These are phyloP conservation scores for Lavandula angustifolia DNA, from an alignment of 257 asterid genomes.

Conservation along the genomic window DNA sequence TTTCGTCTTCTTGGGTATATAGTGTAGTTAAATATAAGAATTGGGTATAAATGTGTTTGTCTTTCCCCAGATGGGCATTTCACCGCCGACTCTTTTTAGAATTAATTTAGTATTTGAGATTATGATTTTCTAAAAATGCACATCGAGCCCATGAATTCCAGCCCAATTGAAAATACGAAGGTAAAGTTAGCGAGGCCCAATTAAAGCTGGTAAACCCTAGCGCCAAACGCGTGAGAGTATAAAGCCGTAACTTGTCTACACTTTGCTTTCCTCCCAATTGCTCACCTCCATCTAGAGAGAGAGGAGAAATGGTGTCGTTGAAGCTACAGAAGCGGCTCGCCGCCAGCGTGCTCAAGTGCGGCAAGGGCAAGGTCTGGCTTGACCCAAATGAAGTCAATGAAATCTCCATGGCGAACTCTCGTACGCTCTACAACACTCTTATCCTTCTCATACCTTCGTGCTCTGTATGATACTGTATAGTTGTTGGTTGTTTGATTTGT, in stretches of 20 bases:
- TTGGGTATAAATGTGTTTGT: too few species aligned
- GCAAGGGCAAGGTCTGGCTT: slow-evolving; percentile 54
- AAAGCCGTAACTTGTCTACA: neutral
- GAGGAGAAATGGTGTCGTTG: slow-evolving; percentile 42
- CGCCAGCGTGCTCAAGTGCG: slow-evolving; percentile 54
- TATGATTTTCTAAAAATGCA: too few species aligned
- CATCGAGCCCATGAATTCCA: too few species aligned
- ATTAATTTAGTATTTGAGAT: too few species aligned
- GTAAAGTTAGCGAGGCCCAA: neutral
- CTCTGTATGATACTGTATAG: neutral
- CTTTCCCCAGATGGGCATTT: too few species aligned
- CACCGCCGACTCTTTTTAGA: too few species aligned
- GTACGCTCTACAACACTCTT: slow-evolving; percentile 28
- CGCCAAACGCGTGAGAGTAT: slow-evolving; percentile 20
- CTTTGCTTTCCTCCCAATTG: neutral
- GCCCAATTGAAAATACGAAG: too few species aligned
- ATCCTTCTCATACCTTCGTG: neutral
- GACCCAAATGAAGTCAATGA: slow-evolving; percentile 52
- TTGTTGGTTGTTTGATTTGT: neutral
- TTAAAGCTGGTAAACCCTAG: slow-evolving; percentile 32
- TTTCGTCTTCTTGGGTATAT: too few species aligned
- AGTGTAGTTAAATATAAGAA: too few species aligned
- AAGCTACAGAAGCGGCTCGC: slow-evolving; percentile 54
- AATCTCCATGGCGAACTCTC: slow-evolving; percentile 52
- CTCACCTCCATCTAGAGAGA: slow-evolving; percentile 24